phyloP scores from a whole-genome alignment of 164 flowering plant species.

The Hamamelis virginiana region DNA sequence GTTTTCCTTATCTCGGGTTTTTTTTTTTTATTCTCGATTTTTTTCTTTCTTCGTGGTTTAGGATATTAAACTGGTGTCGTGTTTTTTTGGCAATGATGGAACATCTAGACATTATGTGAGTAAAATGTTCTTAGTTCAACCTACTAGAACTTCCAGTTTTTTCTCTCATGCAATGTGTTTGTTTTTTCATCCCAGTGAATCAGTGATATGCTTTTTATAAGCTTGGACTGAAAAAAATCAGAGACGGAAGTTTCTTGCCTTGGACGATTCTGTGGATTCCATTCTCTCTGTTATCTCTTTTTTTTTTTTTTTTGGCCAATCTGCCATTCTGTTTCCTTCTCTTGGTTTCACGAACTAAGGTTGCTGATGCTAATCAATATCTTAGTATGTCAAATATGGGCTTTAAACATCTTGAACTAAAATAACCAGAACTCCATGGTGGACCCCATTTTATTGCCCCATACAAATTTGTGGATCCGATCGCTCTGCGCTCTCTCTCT shows the following conservation, averaged over 20 bases:
- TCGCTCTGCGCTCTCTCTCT: background rate
- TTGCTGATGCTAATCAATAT: background rate
- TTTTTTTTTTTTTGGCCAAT: slow-evolving; percentile 1
- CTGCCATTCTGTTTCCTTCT: background rate
- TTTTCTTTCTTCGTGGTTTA: background rate
- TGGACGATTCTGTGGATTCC: slow-evolving; percentile 19
- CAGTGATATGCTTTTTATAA: background rate
- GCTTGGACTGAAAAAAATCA: slow-evolving; percentile 4
- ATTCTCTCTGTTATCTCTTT: slow-evolving; percentile 10
- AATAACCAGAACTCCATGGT: background rate
- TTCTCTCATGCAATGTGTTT: slow-evolving; percentile 3
- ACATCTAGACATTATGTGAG: background rate
- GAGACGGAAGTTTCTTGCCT: slow-evolving; percentile 7
- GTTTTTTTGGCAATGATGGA: background rate
- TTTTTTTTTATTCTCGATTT: background rate
- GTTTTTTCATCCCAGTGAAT: background rate
- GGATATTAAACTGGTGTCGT: background rate
- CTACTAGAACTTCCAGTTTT: background rate
- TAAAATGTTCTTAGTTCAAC: background rate
- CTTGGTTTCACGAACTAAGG: background rate
- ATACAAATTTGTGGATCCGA: slow-evolving; percentile 5
- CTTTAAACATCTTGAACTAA: background rate
- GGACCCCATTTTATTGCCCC: slow-evolving; percentile 7
- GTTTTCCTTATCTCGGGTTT: background rate
- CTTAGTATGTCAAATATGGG: background rate